Evolutionary conservation across 139 green algal genomes (phyloP).

Genomic region (Zygnema circumcarinatum): DNA sequence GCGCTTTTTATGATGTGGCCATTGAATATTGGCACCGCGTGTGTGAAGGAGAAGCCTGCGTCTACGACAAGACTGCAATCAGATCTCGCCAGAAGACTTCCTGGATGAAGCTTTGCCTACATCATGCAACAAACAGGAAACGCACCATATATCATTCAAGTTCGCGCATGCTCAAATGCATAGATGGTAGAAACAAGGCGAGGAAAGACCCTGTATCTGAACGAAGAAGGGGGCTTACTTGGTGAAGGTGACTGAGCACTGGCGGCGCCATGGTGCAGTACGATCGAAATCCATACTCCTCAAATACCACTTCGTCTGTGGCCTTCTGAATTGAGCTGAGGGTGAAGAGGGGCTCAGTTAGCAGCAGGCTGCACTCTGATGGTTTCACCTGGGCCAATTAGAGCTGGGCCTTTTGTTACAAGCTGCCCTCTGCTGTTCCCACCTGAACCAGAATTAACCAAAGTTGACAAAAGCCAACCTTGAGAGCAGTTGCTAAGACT

Average conservation of each 20-base stretch:
- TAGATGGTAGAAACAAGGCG: no score
- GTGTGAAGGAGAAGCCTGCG: not conserved
- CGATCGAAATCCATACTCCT: constrained; percentile 63
- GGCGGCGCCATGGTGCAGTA: constrained; percentile 25
- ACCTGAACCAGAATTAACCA: not conserved
- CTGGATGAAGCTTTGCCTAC: no score
- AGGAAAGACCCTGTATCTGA: no score
- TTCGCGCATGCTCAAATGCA: no score
- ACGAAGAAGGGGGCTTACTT: not conserved
- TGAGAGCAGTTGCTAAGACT: no score
- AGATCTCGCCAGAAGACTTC: no score
- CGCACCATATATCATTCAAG: no score
- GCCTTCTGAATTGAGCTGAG: constrained; percentile 38
- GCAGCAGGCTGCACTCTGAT: constrained; percentile 21
- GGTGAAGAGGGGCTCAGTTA: constrained; percentile 55
- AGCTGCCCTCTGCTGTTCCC: not conserved
- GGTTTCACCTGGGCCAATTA: constrained; percentile 48
- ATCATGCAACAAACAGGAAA: no score
- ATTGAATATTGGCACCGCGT: no score
- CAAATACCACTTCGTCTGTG: constrained; percentile 62
- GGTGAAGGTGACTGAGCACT: constrained; percentile 25
- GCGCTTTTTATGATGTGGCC: no score
- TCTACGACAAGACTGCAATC: not conserved
- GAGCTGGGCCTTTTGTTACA: no score
- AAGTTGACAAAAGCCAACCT: not conserved